phyloP scores from a whole-genome alignment of 1,284 basidiomycete genomes.

The Trichosporon sp. region DNA sequence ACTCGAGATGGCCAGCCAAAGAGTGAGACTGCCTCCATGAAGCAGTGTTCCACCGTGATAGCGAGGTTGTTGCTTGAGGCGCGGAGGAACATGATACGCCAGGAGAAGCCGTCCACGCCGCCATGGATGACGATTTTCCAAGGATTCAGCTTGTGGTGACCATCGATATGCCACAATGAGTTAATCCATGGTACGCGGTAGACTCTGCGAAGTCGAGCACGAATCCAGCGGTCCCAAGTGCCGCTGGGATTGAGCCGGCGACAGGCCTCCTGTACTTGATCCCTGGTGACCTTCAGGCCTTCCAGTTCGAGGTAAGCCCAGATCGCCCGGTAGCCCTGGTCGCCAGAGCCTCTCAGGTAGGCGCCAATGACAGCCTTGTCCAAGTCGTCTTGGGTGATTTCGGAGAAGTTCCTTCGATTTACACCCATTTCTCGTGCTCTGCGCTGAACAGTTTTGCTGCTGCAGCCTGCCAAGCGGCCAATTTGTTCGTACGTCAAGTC shows the following conservation, averaged over 20 bases:
- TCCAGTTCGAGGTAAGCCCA: not conserved
- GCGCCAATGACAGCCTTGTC: not conserved
- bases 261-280: not conserved
- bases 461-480: not conserved
- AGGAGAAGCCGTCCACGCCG: slow-evolving; percentile 51
- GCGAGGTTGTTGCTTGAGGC: slow-evolving; percentile 51
- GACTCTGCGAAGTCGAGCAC: not conserved
- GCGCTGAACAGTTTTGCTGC: not conserved
- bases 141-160: slow-evolving; percentile 32
- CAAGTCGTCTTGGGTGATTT: not conserved
- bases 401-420: not conserved
- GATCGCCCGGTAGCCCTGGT: not conserved
- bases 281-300: not conserved
- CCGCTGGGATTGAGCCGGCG: not conserved
- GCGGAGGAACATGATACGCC: slow-evolving; percentile 46
- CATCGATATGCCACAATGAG: slow-evolving; percentile 41
- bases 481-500: not conserved
- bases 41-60: slow-evolving; percentile 48
- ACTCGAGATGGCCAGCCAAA: slow-evolving; percentile 48
- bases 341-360: not conserved
- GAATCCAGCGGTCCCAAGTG: not conserved
- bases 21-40: slow-evolving; percentile 36
- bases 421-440: not conserved
- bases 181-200: slow-evolving; percentile 14
- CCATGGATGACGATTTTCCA: slow-evolving; percentile 58